A percentile compares a stretch with the other conserved stretches of the same genome.
Conservation (phyloP, 1,139 yeast genomes). For the Candida buenavistaensis region DNA sequence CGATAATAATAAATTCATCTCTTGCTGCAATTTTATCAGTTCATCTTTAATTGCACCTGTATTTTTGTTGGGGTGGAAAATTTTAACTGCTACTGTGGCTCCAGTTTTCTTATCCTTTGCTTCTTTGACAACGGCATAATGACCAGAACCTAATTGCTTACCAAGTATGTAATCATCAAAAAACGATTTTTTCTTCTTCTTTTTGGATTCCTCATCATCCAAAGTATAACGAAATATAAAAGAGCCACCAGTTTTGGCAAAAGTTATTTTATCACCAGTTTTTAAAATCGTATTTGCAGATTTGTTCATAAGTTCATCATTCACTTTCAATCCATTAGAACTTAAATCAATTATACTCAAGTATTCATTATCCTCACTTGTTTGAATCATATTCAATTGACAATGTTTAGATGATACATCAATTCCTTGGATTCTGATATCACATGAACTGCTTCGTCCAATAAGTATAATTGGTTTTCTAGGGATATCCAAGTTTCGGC, state of each 20-base stretch:
- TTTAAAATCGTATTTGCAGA: constrained; percentile 49
- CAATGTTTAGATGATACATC: constrained; percentile 74
- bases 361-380: constrained; percentile 32
- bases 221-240: constrained; percentile 54
- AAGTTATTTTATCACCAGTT: constrained; percentile 63
- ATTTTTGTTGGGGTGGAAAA: constrained; percentile 65
- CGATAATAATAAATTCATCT: constrained; percentile 63
- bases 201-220: constrained; percentile 22
- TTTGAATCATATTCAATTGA: constrained; percentile 39
- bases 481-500: constrained; percentile 35
- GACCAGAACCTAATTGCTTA: constrained; percentile 69
- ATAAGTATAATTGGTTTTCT: constrained; percentile 35
- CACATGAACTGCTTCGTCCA: constrained; percentile 68
- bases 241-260: constrained; percentile 59
- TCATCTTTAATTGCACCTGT: constrained; percentile 24
- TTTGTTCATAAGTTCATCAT: constrained; percentile 54
- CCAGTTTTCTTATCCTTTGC: constrained; percentile 61
- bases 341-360: constrained; percentile 58
- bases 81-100: constrained; percentile 66
- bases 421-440: constrained; percentile 50
- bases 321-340: constrained; percentile 67
- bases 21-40: constrained; percentile 62
- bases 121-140: constrained; percentile 75
- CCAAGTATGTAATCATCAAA: constrained; percentile 64
- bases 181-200: constrained; percentile 32